Conservation (phyloP, 2,329 filamentous ascomycete species). For the Penicillium frequentans region DNA sequence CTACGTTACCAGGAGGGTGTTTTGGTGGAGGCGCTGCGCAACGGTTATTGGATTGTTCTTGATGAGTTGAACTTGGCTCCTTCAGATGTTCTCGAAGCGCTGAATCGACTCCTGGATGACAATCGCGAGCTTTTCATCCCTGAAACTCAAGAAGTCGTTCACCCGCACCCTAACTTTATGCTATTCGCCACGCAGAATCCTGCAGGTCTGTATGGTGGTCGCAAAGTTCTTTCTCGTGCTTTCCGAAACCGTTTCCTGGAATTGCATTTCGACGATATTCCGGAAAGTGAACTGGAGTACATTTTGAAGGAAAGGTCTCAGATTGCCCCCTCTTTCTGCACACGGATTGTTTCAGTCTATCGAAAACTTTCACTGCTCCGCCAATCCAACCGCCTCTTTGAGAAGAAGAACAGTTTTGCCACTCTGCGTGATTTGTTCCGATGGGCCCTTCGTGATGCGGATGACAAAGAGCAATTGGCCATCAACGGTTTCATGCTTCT, state of each 20-base stretch:
- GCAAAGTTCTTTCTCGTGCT: conserved; percentile 88
- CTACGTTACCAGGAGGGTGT: conserved; percentile 91
- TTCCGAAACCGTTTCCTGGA: conserved; percentile 98
- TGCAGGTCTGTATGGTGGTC: conserved; percentile 88
- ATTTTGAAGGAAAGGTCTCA: conserved; percentile 87
- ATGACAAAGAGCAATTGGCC: conserved; percentile 84
- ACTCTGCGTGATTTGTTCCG: conserved; percentile 93
- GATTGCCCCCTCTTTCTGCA: conserved; percentile 88
- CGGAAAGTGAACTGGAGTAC: conserved; percentile 86
- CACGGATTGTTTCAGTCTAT: conserved; percentile 89
- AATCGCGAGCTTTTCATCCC: conserved; percentile 94
- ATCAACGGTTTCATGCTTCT: conserved; percentile 95
- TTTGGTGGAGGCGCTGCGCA: conserved; percentile 84
- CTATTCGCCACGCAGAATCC: conserved; percentile 98
- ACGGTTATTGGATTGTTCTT: conserved; percentile 96
- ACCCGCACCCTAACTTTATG: conserved; percentile 93
- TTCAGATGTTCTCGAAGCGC: conserved; percentile 91
- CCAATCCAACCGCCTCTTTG: conserved; percentile 88
- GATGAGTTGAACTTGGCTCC: conserved; percentile 97
- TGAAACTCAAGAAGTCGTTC: conserved; percentile 91
- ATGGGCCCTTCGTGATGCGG: conserved; percentile 84
- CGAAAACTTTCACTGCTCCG: conserved; percentile 85
- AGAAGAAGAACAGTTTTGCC: conserved; percentile 96
- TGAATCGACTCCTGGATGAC: conserved; percentile 94
- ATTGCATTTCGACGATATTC: conserved; percentile 96